Evolutionary conservation across 495 filamentous ascomycete genomes (phyloP), one percentile per base, ranked within the genome.

Genomic region (Clohesyomyces aquaticus): DNA sequence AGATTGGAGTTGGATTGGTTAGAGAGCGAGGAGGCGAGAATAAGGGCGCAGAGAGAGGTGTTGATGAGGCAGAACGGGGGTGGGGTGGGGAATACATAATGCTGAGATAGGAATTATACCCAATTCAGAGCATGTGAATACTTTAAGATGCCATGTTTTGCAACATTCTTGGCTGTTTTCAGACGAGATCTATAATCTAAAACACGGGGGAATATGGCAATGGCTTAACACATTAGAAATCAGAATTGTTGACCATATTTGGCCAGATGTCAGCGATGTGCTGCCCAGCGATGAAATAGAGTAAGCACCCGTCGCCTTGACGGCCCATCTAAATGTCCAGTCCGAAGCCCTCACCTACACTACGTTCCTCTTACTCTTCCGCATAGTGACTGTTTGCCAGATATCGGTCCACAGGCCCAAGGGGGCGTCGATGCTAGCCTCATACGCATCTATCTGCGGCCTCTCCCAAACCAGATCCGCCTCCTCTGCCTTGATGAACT

Each of bases 391-490:
- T 11, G 55, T 58, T 46, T 28, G 18, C 55, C 53, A 65, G 25
- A 65, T 52, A 46, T 65, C 61, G 45, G 38, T 53, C 64, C 64
- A 67, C 43, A 67, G 12, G 1, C 51, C 57, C 41, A 56, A 47
- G 42, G 65, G 65, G 25, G 60, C 29, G 4, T 68, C 65, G 32
- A 68, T 68, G 26, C 65, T 64, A 23, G 59, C 60, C 54, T 68
- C 65, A 59, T 68, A 68, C 21, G 53, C 60, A 50, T 68, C 65
- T 48, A 73, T 71, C 23, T 50, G 42, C 10, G 79, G 78, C 53
- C 71, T 71, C 25, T 68, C 65, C 65, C 65, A 68, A 6, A 68
- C 59, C 27, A 69, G 50, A 61, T 69, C 66, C 29, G 66, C 66
- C 43, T 69, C 66, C 14, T 42, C 26, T 3, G 56, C 25, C 56